These are phyloP conservation scores for Takashimella koratensis DNA, from an alignment of 1,284 basidiomycete genomes.

Conservation along the genomic window DNA sequence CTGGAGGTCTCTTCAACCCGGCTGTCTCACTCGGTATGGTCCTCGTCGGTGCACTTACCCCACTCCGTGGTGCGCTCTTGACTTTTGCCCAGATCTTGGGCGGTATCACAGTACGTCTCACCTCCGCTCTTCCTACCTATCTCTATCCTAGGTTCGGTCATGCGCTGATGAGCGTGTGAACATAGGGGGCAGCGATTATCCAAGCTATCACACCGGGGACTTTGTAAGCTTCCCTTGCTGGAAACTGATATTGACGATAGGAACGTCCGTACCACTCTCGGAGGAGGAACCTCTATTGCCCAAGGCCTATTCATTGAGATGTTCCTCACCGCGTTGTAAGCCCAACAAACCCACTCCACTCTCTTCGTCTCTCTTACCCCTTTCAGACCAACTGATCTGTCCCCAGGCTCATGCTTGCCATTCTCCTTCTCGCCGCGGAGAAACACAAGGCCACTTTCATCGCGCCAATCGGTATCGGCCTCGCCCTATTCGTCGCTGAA, in stretches of 20 bases:
- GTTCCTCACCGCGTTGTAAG: slow-evolving; percentile 50
- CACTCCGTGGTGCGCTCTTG: slow-evolving; percentile 46
- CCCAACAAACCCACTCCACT: too few relatives aligned
- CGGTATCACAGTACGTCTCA: slow-evolving; percentile 48
- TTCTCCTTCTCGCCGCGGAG: slow-evolving; percentile 53
- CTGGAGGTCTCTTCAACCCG: slow-evolving; percentile 50
- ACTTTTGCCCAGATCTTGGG: slow-evolving; percentile 50
- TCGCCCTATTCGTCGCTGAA: slow-evolving; percentile 52
- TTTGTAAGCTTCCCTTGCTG: slow-evolving; percentile 29
- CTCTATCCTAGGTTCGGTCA: too few relatives aligned
- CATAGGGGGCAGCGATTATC: slow-evolving; percentile 47
- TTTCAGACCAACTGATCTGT: background rate
- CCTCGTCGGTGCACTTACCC: slow-evolving; percentile 49
- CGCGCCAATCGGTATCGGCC: slow-evolving; percentile 55
- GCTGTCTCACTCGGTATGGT: slow-evolving; percentile 51
- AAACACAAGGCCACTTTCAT: slow-evolving; percentile 54
- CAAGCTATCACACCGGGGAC: slow-evolving; percentile 47
- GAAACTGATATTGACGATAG: slow-evolving; percentile 22
- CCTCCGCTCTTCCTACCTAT: too few relatives aligned
- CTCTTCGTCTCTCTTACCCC: background rate
- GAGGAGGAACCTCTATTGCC: slow-evolving; percentile 34
- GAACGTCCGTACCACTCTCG: slow-evolving; percentile 47
- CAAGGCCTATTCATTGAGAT: slow-evolving; percentile 49
- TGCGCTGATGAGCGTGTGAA: too few relatives aligned
- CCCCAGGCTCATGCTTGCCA: slow-evolving; percentile 42